phyloP scores from a whole-genome alignment of 805 yeast species.

The Ogataea philodendri region DNA sequence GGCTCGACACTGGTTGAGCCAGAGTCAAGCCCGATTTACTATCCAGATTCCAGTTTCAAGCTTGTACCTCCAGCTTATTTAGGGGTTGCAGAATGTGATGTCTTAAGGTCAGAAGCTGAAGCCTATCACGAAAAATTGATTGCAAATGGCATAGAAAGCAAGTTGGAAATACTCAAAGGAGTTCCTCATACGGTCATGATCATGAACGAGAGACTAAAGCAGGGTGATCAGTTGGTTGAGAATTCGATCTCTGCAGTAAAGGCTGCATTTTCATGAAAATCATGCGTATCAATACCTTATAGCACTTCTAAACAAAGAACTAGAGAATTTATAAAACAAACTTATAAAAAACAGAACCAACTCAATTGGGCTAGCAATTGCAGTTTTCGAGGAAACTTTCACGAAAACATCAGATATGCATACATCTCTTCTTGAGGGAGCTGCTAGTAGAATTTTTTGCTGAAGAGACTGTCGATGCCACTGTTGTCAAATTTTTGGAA shows the following conservation, averaged over 20 bases:
- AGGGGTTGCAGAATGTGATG: conserved; percentile 45
- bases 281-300: too few species aligned
- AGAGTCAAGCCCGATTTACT: conserved; percentile 41
- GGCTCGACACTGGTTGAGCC: conserved; percentile 35
- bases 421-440: not conserved
- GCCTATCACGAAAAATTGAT: conserved; percentile 39
- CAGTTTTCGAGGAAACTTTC: too few species aligned
- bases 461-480: conserved; percentile 1
- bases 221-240: conserved; percentile 12
- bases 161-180: conserved; percentile 39
- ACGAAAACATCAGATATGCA: too few species aligned
- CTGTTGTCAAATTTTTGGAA: conserved; percentile 1
- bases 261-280: conserved; percentile 5
- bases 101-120: conserved; percentile 44
- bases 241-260: conserved; percentile 8
- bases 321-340: too few species aligned
- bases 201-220: conserved; percentile 38
- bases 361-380: too few species aligned
- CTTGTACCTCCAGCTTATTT: conserved; percentile 41
- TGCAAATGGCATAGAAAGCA: conserved; percentile 37
- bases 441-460: not conserved
- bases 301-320: too few species aligned
- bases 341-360: too few species aligned
- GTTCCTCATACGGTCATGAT: conserved; percentile 51
- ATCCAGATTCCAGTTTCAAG: conserved; percentile 39